A percentile compares a stretch with the other conserved stretches of the same genome.
Conservation (phyloP, 2,329 filamentous ascomycete genomes). For the Epichloe elymi region DNA sequence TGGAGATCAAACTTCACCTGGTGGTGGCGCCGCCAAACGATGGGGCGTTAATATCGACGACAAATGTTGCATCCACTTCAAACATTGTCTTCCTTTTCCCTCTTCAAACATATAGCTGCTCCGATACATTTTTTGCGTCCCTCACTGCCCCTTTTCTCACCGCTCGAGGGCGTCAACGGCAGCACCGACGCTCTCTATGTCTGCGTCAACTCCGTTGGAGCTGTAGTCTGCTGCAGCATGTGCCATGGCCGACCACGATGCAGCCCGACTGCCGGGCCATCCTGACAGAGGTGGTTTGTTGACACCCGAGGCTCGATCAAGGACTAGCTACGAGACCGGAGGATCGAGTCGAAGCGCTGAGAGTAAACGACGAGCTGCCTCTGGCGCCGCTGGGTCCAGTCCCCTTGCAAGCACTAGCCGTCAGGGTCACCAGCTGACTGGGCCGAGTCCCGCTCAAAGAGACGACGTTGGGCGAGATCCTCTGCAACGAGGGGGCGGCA, state of each 20-base stretch:
- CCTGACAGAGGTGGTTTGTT: slow-evolving; percentile 5
- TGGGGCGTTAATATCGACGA: too few species aligned
- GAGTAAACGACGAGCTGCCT: neutral
- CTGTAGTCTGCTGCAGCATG: slow-evolving; percentile 10
- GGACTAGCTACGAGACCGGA: slow-evolving; percentile 27
- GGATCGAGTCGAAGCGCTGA: slow-evolving; percentile 24
- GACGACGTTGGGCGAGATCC: neutral
- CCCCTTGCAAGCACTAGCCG: slow-evolving; percentile 8
- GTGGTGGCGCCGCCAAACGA: too few species aligned
- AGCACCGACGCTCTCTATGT: slow-evolving; percentile 1
- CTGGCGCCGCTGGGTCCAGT: slow-evolving; percentile 13
- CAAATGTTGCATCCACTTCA: neutral
- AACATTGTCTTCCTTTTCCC: neutral
- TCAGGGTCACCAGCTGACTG: slow-evolving; percentile 6
- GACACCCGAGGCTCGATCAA: slow-evolving; percentile 6
- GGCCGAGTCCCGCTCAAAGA: neutral
- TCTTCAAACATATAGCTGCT: neutral
- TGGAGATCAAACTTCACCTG: too few species aligned
- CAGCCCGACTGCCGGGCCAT: slow-evolving; percentile 6
- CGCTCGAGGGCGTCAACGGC: neutral
- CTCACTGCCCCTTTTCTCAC: neutral
- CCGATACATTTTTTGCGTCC: neutral
- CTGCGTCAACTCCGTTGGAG: neutral
- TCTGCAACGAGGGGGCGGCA: slow-evolving; percentile 13
- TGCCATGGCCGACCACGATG: slow-evolving; percentile 12